These are phyloP conservation scores for Polygonum aviculare DNA, from an alignment of 148 eudicot species.

Conservation along the genomic window DNA sequence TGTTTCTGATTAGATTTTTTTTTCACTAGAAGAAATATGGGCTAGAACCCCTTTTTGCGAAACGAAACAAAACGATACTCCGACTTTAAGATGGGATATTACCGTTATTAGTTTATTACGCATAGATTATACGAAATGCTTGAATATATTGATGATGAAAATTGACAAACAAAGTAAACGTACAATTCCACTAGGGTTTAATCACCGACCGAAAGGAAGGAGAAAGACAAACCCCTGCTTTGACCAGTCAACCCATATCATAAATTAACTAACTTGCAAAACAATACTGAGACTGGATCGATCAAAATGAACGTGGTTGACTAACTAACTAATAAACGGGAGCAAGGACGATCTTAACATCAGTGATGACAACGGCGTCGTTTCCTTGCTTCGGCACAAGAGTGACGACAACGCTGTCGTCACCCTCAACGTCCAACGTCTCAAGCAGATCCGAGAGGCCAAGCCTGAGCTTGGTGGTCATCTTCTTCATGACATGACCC, in stretches of 20 bases:
- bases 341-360: constrained; percentile 53
- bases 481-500: constrained; percentile 18
- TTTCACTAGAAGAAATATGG: background rate
- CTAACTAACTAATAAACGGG: background rate
- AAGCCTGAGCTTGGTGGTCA: constrained; percentile 46
- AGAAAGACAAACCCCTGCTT: background rate
- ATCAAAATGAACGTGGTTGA: too few relatives aligned
- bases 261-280: too few relatives aligned
- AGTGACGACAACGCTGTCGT: constrained; percentile 56
- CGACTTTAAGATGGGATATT: too few relatives aligned
- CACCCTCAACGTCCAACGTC: constrained; percentile 71
- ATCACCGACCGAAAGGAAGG: background rate
- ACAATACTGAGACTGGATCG: background rate
- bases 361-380: constrained; percentile 30
- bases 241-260: background rate
- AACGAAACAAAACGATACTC: background rate
- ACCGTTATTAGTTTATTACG: too few relatives aligned
- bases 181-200: background rate
- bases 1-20: too few relatives aligned
- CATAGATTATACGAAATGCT: background rate
- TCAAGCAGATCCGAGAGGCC: constrained; percentile 63
- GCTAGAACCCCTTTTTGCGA: background rate
- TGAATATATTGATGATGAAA: background rate
- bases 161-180: background rate
- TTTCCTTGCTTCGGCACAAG: constrained; percentile 49